Base-by-base conservation (phyloP, 495 filamentous ascomycete genomes). In the Annulohypoxylon bovei region DNA sequence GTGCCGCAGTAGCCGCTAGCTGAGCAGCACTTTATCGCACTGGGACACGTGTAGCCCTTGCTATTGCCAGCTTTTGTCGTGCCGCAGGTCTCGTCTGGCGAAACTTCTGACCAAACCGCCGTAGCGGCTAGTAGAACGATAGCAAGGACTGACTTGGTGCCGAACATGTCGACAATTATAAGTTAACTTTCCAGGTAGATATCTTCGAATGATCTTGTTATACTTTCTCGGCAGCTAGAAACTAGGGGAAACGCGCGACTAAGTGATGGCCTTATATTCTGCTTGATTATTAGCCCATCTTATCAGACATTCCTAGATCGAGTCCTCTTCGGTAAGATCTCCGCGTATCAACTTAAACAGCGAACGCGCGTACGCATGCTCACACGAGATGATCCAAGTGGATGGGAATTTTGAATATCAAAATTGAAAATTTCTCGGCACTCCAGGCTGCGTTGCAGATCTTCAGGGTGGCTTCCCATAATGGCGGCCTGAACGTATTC, bases 81-180 rank as follows among this genome's bases (percentile, higher is more conserved):
- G 22, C 79, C 79, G 59, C 79, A 81, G 3, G 76, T 79, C 32
- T 66, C 65, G 67, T 81, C 75, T 14, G 77, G 77, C 22, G 78
- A 79, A 7, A 80, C 73, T 5, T 56, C 76, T 11, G 70, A 64
- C 55, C 68, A 68, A 25, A 71, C 74, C 18, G 80, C 83, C 50
- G 78, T 82, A 37, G 75, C 52, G 58, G 62, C 54, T 20, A 75
- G 53, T 2, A 73, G 55, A 11, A 65, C 16, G 33, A 68, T 25
- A 16, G 44, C 12, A 18, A 69, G 42, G 18, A 62, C 25, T 53
- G 70, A 27, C 22, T 65, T 61, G 30, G 35, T 4, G 56, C 54
- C 32, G 56, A 68, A 39, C 70, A 73, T 73, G 16, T 39, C 68
- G 52, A 53, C 4, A 22, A 28, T 25, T 39, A 35, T 33, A 22